These are phyloP conservation scores for Sphaerobolus stellatus DNA, from an alignment of 1,284 basidiomycete species.

Conservation along the genomic window DNA sequence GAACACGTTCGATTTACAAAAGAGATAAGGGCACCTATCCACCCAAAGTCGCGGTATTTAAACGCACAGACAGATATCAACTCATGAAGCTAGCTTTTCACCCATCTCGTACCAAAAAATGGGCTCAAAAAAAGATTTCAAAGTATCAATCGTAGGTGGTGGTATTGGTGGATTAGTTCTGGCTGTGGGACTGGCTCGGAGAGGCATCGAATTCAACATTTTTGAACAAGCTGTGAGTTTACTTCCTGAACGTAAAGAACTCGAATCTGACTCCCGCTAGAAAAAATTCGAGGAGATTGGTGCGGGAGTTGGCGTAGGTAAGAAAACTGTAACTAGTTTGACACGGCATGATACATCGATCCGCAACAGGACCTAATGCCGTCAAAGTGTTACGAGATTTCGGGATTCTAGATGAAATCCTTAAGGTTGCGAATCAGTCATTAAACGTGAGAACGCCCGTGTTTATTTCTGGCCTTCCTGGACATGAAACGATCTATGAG, in stretches of 20 bases:
- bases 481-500: slow-evolving; percentile 47
- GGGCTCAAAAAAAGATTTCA: too few species aligned
- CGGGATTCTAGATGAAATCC: slow-evolving; percentile 42
- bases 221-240: slow-evolving; percentile 49
- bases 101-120: too few species aligned
- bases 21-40: too few species aligned
- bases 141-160: slow-evolving; percentile 52
- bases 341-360: too few species aligned
- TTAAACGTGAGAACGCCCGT: slow-evolving; percentile 36
- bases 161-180: slow-evolving; percentile 52
- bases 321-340: slow-evolving; percentile 13
- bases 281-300: slow-evolving; percentile 50
- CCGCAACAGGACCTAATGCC: slow-evolving; percentile 50
- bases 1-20: too few species aligned
- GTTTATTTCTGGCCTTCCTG: slow-evolving; percentile 42
- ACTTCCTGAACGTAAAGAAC: slow-evolving; percentile 2
- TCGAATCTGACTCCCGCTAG: too few species aligned
- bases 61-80: too few species aligned
- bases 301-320: slow-evolving; percentile 54
- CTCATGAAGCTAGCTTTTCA: too few species aligned
- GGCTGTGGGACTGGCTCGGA: slow-evolving; percentile 43
- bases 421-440: slow-evolving; percentile 36
- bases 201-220: slow-evolving; percentile 45
- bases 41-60: too few species aligned
- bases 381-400: slow-evolving; percentile 45